Evolutionary conservation across 495 filamentous ascomycete genomes (phyloP).

Genomic region (Neurospora tetrasperma): DNA sequence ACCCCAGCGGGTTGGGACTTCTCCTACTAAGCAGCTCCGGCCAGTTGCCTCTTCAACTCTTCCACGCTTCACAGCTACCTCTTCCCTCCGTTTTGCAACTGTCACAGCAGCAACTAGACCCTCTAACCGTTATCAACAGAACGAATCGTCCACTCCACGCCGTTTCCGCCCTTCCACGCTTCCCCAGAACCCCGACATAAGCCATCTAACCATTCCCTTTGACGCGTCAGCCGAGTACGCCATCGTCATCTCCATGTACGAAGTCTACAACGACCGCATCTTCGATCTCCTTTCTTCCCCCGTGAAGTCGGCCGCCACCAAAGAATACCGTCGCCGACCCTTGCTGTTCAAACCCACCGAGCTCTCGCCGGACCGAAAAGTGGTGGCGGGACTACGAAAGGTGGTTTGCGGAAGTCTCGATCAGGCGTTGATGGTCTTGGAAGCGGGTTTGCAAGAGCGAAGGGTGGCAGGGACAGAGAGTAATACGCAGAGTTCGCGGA

Average conservation of each 20-base stretch:
- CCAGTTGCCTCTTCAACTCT: neutral
- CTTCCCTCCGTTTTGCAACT: neutral
- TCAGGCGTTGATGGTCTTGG: conserved; percentile 83
- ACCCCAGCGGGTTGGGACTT: neutral
- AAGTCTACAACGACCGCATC: conserved; percentile 97
- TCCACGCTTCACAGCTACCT: neutral
- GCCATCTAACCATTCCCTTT: conserved; percentile 52
- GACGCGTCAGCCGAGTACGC: conserved; percentile 75
- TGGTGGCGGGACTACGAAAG: conserved; percentile 86
- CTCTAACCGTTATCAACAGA: conserved; percentile 20
- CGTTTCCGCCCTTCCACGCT: conserved; percentile 51
- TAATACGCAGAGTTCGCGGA: conserved; percentile 80
- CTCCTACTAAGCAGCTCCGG: neutral
- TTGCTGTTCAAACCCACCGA: conserved; percentile 86
- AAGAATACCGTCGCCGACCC: conserved; percentile 61
- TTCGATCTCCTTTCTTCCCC: conserved; percentile 74
- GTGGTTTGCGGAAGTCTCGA: conserved; percentile 75
- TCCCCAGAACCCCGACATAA: conserved; percentile 65
- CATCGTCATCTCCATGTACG: conserved; percentile 92
- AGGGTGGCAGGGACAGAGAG: conserved; percentile 82
- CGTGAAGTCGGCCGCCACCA: conserved; percentile 38
- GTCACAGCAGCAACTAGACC: neutral
- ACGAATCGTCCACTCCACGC: conserved; percentile 33
- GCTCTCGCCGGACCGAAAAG: conserved; percentile 70
- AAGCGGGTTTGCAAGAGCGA: conserved; percentile 79